phyloP scores from a whole-genome alignment of 768 basidiomycete species.

The Termitomyces sp. region DNA sequence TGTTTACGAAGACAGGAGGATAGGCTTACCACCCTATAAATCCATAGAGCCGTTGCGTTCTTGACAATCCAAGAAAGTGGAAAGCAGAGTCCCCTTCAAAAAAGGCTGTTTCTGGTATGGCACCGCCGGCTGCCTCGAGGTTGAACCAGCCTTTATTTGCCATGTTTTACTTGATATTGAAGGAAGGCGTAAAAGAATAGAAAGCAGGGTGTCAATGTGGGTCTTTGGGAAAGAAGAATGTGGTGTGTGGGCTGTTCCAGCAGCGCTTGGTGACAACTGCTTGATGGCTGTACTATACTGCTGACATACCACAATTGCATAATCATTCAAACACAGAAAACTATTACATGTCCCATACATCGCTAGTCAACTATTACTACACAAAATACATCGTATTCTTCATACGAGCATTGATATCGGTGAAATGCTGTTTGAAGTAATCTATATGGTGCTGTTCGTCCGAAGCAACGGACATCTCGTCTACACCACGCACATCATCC shows the following conservation, averaged over 20 bases:
- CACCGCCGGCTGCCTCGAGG: conserved; percentile 58
- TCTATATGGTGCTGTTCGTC: conserved; percentile 18
- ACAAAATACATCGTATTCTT: conserved; percentile 25
- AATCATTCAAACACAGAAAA: neutral
- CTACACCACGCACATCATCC: conserved; percentile 25
- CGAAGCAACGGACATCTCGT: conserved; percentile 31
- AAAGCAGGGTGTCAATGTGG: neutral
- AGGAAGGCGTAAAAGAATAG: neutral
- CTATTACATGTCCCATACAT: neutral
- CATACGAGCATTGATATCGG: conserved; percentile 22
- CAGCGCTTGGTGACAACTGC: conserved; percentile 16
- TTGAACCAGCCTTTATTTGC: conserved; percentile 82
- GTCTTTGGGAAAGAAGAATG: neutral
- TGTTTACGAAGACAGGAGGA: neutral
- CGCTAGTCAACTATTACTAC: conserved; percentile 1
- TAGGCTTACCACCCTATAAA: conserved; percentile 71
- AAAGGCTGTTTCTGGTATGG: conserved; percentile 73
- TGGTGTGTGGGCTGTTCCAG: conserved; percentile 26
- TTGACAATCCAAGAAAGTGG: conserved; percentile 69
- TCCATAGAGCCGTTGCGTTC: conserved; percentile 80
- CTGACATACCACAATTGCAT: conserved; percentile 7
- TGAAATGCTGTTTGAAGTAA: conserved; percentile 28
- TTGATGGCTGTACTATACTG: neutral
- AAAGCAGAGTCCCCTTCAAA: conserved; percentile 91
- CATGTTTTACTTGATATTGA: conserved; percentile 23